A percentile compares a stretch with the other conserved stretches of the same genome.
Evolutionary conservation across 768 basidiomycete genomes (phyloP).

Genomic region (Lanmaoa pseudosensibilis): DNA sequence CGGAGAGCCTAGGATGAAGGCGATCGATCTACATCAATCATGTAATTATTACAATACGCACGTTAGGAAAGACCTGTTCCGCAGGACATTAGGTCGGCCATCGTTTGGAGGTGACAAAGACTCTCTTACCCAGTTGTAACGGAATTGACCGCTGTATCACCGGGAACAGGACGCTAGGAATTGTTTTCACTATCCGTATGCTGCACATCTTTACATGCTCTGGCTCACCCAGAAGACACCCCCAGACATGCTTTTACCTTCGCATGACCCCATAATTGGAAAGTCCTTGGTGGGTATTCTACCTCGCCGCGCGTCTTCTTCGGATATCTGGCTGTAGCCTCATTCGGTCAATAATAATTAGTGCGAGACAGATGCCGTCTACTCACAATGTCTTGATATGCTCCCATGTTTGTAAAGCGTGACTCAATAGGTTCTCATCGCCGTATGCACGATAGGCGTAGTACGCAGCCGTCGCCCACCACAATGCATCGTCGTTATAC

Average conservation of each 20-base stretch:
- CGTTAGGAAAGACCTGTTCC: conserved; percentile 41
- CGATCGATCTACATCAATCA: neutral
- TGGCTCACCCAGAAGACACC: conserved; percentile 53
- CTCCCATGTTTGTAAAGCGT: conserved; percentile 50
- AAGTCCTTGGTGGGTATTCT: conserved; percentile 43
- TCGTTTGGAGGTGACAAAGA: neutral
- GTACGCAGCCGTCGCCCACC: conserved; percentile 55
- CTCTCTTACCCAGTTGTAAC: conserved; percentile 47
- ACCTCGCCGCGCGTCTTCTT: conserved; percentile 39
- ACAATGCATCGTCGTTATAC: conserved; percentile 30
- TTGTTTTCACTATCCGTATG: neutral
- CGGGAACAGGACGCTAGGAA: conserved; percentile 41
- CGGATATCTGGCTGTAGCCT: conserved; percentile 34
- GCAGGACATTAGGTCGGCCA: neutral
- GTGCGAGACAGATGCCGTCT: neutral
- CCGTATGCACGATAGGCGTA: conserved; percentile 50
- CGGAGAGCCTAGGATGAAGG: conserved; percentile 40
- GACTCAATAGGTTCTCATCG: conserved; percentile 41
- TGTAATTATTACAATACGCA: conserved; percentile 16
- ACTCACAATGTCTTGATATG: conserved; percentile 48
- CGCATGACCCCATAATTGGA: conserved; percentile 42
- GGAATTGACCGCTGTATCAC: conserved; percentile 47
- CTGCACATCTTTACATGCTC: neutral
- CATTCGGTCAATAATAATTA: neutral
- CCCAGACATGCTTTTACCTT: conserved; percentile 51